Evolutionary conservation across 2,329 filamentous ascomycete species (phyloP), one percentile per base, ranked within the genome.

Genomic region (Xylariaceae sp.): DNA sequence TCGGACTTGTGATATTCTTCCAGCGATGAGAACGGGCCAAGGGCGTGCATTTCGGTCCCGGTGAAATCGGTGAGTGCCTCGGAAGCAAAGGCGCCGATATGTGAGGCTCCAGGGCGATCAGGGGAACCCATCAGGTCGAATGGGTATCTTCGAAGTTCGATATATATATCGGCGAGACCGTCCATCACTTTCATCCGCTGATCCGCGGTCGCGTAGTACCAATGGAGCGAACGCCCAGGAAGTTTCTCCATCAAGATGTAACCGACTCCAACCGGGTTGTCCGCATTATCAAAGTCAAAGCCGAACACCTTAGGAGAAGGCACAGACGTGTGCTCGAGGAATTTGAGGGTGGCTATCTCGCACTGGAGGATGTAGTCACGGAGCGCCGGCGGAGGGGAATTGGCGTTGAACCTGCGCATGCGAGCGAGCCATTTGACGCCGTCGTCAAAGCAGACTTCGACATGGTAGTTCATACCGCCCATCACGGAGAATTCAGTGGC

Each of bases 401-500:
- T 71, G n/a, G 68, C 67, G 51, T 75, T 74, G 52, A 61, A 66
- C 54, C 70, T 68, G 47, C 70, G 71, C 45, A 76, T 69, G 12
- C 74, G 68, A 16, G 72, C 71, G 1, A 77, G 64, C 75, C 74
- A 77, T 43, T 56, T 64, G 22, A 73, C 56, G 39, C 71, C 71
- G 58, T 77, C 74, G 5, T 74, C 67, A 54, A 78, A 78, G 6
- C 46, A 52, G 47, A 77, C 60, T 36, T 73, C 68, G 39, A 74
- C 57, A 55, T 77, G 72, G 58, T 72, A 77, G 56, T 77, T 76
- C 69, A 72, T 73, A 2, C 72, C 71, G 1, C 72, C 73, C 70
- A 77, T 76, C 0, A 74, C 66, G 5, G 70, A 69, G 36, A 60
- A 68, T 44, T 62, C 65, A 19, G 55, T 69, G 3, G 58, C 57